phyloP scores from a whole-genome alignment of 768 basidiomycete genomes.

The Chiua virens region DNA sequence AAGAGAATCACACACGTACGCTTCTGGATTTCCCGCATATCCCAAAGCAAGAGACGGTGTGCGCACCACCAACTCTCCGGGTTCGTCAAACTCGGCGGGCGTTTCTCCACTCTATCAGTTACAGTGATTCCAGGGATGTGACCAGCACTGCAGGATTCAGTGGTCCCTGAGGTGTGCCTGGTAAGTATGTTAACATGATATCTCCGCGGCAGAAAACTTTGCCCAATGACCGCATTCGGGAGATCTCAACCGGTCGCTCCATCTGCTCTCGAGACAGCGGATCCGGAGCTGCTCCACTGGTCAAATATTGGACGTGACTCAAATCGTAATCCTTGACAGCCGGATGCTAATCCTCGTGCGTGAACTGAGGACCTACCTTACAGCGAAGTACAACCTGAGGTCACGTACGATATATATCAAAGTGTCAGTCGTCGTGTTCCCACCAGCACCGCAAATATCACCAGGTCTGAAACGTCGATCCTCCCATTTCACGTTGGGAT shows the following conservation, averaged over 20 bases:
- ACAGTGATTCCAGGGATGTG: slow-evolving; percentile 56
- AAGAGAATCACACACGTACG: slow-evolving; percentile 42
- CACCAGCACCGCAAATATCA: slow-evolving; percentile 61
- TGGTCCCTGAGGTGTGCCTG: slow-evolving; percentile 46
- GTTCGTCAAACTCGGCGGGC: slow-evolving; percentile 54
- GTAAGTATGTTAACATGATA: neutral
- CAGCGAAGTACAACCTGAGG: slow-evolving; percentile 53
- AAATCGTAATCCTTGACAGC: slow-evolving; percentile 40
- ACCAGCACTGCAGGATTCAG: slow-evolving; percentile 62
- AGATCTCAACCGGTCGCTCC: slow-evolving; percentile 42
- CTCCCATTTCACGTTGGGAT: slow-evolving; percentile 37
- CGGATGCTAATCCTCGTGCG: slow-evolving; percentile 32
- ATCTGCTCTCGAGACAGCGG: slow-evolving; percentile 54
- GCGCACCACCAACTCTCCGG: slow-evolving; percentile 60
- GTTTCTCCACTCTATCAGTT: slow-evolving; percentile 57
- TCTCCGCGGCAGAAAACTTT: slow-evolving; percentile 36
- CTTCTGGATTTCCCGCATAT: slow-evolving; percentile 57
- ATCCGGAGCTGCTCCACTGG: slow-evolving; percentile 59
- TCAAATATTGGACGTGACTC: slow-evolving; percentile 37
- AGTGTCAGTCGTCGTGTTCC: slow-evolving; percentile 26
- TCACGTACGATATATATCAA: slow-evolving; percentile 55
- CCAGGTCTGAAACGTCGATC: slow-evolving; percentile 57
- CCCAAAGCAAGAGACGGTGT: slow-evolving; percentile 61
- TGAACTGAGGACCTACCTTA: slow-evolving; percentile 38
- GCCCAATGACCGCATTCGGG: slow-evolving; percentile 52